Base-by-base conservation (phyloP, 169 alveolate genomes). In the Plasmodium vivax region DNA sequence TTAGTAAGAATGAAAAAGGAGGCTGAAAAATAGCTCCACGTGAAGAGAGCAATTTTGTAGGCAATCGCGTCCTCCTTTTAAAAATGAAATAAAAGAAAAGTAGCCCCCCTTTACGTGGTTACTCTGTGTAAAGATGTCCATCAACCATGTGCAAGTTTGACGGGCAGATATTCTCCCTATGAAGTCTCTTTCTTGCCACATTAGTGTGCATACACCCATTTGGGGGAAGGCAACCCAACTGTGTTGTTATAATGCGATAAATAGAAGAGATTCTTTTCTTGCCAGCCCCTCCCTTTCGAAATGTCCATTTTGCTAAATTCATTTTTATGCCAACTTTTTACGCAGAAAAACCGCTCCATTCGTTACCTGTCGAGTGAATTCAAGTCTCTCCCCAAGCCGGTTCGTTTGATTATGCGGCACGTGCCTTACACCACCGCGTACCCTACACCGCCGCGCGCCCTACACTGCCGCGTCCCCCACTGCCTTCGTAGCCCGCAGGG, bases 401-500 rank as follows among this genome's bases (percentile, higher is more conserved):
- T 88, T 80, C 34, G 79, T 43, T 45, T 32, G 23, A 79, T 12
- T 43, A 58, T 73, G 27, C 12, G 9, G 12, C 45, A 62, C 51
- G 14, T 23, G 8, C 38, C 9, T 45, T 62, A 27, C 27, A 83
- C 45, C 45, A 45, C 5, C 51, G 34, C 73, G 27, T 23, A 0
- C 27, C 27, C 27, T 23, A 51, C 62, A 51, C 3, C 23, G 16
- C 10, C 23, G 12, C 38, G 27, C 8, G 7, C 2, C 14, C n/a
- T 23, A 68, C 38, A 68, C 77, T 14, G 73, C 27, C 27, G 30
- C 7, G 47, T n/a, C 23, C 36, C 27, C 34, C 68, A 9, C 2
- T 75, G 27, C n/a, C 45, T 79, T 30, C 62, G 3, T 81, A 96
- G 97, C 97, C 97, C 23, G 93, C 94, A 38, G 95, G 96, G 75